Evolutionary conservation across 202 grass and related monocot genomes (phyloP).

Genomic region (Zizania palustris): DNA sequence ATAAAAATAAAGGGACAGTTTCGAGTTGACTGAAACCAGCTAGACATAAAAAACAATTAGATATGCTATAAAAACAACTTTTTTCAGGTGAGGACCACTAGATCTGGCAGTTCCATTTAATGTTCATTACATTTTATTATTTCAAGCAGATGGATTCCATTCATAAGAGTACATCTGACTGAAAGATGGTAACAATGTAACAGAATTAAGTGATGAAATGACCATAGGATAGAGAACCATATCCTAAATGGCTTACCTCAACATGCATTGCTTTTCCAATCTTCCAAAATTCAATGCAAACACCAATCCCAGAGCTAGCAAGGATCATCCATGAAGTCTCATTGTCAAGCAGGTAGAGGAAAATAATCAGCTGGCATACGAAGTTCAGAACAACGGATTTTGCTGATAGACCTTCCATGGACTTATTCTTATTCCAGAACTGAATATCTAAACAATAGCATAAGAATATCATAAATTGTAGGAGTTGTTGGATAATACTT

Average conservation of each 20-base stretch:
- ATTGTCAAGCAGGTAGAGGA: conserved; percentile 96
- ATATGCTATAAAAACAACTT: conserved; percentile 22
- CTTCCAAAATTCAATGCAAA: conserved; percentile 99
- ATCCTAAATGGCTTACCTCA: conserved; percentile 64
- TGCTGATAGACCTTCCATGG: conserved; percentile 96
- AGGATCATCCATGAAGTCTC: conserved; percentile 99
- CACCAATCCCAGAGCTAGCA: conserved; percentile 84
- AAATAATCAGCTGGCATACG: conserved; percentile 85
- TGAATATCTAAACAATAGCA: conserved; percentile 85
- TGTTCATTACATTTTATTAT: conserved; percentile 1
- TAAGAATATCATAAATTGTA: neutral
- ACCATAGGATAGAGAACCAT: conserved; percentile 3
- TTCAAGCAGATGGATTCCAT: neutral
- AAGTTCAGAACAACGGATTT: conserved; percentile 99
- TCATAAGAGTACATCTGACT: neutral
- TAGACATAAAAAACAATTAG: neutral
- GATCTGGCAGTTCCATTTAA: conserved; percentile 20
- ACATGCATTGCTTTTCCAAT: conserved; percentile 99
- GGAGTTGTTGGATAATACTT: conserved; percentile 4
- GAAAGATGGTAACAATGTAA: neutral
- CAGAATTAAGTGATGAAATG: neutral
- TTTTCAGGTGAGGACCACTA: conserved; percentile 22
- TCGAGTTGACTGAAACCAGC: conserved; percentile 21
- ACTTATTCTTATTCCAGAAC: conserved; percentile 99
- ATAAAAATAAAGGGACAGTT: conserved; percentile 3